Base-by-base conservation (phyloP, 768 basidiomycete species). In the Leccinellum rugosiceps region DNA sequence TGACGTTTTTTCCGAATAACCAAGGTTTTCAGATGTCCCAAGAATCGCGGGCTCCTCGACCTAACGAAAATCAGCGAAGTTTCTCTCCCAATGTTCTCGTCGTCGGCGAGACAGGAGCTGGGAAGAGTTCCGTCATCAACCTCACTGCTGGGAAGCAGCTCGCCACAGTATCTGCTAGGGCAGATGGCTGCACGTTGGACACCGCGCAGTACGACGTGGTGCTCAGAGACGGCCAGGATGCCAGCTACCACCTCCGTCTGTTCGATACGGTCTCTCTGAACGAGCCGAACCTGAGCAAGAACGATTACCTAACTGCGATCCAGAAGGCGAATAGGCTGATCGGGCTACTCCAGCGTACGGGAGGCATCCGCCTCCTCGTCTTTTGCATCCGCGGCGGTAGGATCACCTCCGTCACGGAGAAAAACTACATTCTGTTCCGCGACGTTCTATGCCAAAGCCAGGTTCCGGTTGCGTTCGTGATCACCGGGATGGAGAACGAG, bases 141-240 rank as follows among this genome's bases (percentile, higher is more conserved):
- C 25, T 25, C 25, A 25, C 4, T 1, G 61, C 44, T 5, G 67
- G 73, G 11, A 79, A 78, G 55, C 17, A 61, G 0, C 46, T 64
- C 6, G 76, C 76, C 3, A 35, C 30, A 0, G 64, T 68, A 7
- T 74, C 72, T 9, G 65, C 66, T n/a, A n/a, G 65, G 1, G 70
- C 73, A 10, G 49, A 26, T 0, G 76, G 75, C 2, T 75, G 72
- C 60, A 79, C 78, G 1, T 61, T 77, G 46, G 48, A 68, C 7
- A 63, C 60, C 35, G 50, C 52, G 0, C 52, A 59, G 0, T 75
- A 77, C 47, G 52, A 60, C 4, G 52, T 67, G 28, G 51, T 58
- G 17, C 64, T 73, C 55, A 10, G 35, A 5, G 62, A 64, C 17
- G 3, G 2, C 14, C 35, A 61, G 3, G 52, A 52, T n/a, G 28